A percentile compares a stretch with the other conserved stretches of the same genome.
Conservation (phyloP, 441 rosid genomes). For the Geranium incanum region DNA sequence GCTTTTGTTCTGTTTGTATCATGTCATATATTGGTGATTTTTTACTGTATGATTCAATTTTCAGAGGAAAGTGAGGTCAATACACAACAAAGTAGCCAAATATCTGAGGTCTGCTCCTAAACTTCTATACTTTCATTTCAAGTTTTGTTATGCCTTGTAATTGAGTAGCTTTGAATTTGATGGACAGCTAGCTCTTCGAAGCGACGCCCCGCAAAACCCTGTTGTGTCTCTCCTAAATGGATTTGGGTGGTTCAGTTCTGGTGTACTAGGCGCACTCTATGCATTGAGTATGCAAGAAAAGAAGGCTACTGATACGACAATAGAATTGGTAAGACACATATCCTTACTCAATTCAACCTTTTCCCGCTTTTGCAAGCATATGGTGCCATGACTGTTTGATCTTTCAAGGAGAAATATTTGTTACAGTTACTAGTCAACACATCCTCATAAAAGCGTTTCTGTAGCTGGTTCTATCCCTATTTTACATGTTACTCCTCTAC, state of each 20-base stretch:
- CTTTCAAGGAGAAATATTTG: no score
- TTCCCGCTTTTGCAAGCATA: no score
- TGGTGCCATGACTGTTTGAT: no score
- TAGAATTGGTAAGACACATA: constrained; percentile 58
- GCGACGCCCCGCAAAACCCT: constrained; percentile 44
- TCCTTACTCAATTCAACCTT: background rate
- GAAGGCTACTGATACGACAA: constrained; percentile 35
- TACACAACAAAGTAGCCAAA: constrained; percentile 32
- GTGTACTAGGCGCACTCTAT: constrained; percentile 79
- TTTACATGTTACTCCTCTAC: no score
- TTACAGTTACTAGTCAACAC: no score
- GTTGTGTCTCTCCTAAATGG: constrained; percentile 64
- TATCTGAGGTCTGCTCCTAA: constrained; percentile 42
- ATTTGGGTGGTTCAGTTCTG: constrained; percentile 64
- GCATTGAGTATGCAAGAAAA: constrained; percentile 63
- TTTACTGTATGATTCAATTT: constrained; percentile 22
- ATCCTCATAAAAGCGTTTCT: no score
- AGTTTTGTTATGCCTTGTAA: constrained; percentile 20
- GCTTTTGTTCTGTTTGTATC: background rate
- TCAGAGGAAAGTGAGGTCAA: constrained; percentile 39
- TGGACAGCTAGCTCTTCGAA: constrained; percentile 42
- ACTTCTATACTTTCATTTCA: constrained; percentile 11
- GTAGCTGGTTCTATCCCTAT: no score
- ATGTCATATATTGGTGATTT: background rate
- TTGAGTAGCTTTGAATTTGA: constrained; percentile 12